Base-by-base conservation (phyloP, 257 asterid species). In the Jasminum sambac region DNA sequence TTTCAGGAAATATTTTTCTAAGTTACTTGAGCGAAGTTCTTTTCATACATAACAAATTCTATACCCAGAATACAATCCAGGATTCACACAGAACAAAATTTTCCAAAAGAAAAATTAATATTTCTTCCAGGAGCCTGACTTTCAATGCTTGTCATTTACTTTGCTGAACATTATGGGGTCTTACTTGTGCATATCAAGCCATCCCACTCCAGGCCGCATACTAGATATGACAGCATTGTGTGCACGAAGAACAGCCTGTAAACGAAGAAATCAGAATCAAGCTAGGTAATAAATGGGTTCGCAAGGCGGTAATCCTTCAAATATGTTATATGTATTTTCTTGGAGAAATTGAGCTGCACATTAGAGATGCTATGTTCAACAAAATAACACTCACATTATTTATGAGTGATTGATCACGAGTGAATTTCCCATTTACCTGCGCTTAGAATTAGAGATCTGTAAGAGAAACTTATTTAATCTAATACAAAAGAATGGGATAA, bases 101-200 rank as follows among this genome's bases (percentile, higher is more conserved):
- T 41, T 16, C 2, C 43, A 30, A 63, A 19, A 64, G 17, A 66
- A 69, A 24, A 60, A 52, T 46, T 16, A 38, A 66, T 42, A 12
- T 13, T 26, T 16, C n/a, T 42, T 66, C 72, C 21, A 10, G 55
- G 63, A 64, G 25, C 34, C 42, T 10, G 58, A 52, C 60, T 52
- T 52, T 52, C 19, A 42, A 71, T 3, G 52, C 66, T 24, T 36
- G 23, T 46, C 64, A 78, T 50, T 30, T 71, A 60, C 66, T 40
- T 43, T 63, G 44, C 24, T 36, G 44, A 73, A 68, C 57, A 66
- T 72, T 63, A 55, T 63, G 25, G 73, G 44, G 63, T 77, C 88
- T 82, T 91, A 91, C 99, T 66, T 85, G 91, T 94, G 98, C 99
- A 91, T 94, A 82, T 94, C 81, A 40, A 91, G 96, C 98, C 96